These are phyloP conservation scores for Ustulina deusta DNA, from an alignment of 2,329 filamentous ascomycete species.

Conservation along the genomic window DNA sequence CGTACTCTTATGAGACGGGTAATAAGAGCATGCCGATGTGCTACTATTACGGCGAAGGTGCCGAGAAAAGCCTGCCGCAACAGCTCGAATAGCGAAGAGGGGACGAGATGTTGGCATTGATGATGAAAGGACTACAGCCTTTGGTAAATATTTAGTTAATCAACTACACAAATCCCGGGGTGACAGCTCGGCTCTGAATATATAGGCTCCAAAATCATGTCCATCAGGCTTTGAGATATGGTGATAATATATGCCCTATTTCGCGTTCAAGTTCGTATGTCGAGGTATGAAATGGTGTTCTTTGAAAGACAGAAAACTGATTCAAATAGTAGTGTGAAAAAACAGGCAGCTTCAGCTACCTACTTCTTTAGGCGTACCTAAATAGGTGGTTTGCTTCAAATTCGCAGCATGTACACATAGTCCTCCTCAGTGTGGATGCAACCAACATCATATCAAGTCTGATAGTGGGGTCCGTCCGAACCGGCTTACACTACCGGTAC, in stretches of 20 bases:
- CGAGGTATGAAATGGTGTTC: no score
- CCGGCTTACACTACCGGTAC: conserved; percentile 12
- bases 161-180: conserved; percentile 4
- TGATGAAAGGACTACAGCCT: conserved; percentile 8
- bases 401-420: no score
- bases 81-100: conserved; percentile 14
- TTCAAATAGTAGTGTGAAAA: no score
- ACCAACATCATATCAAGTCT: background rate
- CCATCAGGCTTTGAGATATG: background rate
- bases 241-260: conserved; percentile 8
- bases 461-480: background rate
- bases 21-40: conserved; percentile 16
- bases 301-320: no score
- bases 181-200: background rate
- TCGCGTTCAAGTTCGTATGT: background rate
- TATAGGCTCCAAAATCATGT: background rate
- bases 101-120: background rate
- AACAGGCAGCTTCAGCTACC: no score
- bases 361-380: no score
- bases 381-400: no score
- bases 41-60: conserved; percentile 18
- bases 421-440: background rate
- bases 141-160: conserved; percentile 14
- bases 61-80: conserved; percentile 1
- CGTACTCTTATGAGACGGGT: conserved; percentile 12